Evolutionary conservation across 805 yeast species (phyloP), one percentile per base, ranked within the genome.

Genomic region (Suhomyces xylopsoci): DNA sequence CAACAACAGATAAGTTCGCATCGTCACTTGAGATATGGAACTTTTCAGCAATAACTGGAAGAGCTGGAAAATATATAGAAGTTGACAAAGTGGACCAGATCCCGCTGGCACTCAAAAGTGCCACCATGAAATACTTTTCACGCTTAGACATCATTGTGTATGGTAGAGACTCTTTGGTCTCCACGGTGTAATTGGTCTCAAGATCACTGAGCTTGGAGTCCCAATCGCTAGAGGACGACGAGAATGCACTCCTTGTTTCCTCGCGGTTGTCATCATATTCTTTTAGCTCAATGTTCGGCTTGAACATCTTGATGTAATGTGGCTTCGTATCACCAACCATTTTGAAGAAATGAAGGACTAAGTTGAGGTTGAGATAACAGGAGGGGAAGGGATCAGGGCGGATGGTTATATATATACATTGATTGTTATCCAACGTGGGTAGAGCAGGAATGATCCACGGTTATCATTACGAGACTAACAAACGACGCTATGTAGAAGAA

Each of bases 51-150:
- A 91, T 70, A 5, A 77, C 73, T 0, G 84, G 81, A 15, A 90
- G 68, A 0, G 90, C 90, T 0, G 96, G 96, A 68, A 88, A 86
- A 63, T 88, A 90, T 10, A 90, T 88, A 0, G 96, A 88, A 57
- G 86, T 81, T 0, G 92, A 83, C 2, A 88, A 72, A 0, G 94
- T 74, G 1, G 96, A 88, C 74, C 87, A 84, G 42, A 83, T 68
- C 0, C 89, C 88, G 1, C 81, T 68, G 3, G 71, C 1, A 78
- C 80, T 53, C 75, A 76, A 28, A 70, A 68, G 5, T n/a, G 52
- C 34, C 9, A 55, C 55, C 41, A 84, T 58, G 5, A 74, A 36
- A 17, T 62, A 51, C 56, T 77, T 76, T 47, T 83, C 86, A 3
- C 52, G 53, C 3, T 60, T 52, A 0, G 73, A 68, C 36, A 82